phyloP scores from a whole-genome alignment of 2,329 filamentous ascomycete genomes.

The Colletotrichum camelliae region DNA sequence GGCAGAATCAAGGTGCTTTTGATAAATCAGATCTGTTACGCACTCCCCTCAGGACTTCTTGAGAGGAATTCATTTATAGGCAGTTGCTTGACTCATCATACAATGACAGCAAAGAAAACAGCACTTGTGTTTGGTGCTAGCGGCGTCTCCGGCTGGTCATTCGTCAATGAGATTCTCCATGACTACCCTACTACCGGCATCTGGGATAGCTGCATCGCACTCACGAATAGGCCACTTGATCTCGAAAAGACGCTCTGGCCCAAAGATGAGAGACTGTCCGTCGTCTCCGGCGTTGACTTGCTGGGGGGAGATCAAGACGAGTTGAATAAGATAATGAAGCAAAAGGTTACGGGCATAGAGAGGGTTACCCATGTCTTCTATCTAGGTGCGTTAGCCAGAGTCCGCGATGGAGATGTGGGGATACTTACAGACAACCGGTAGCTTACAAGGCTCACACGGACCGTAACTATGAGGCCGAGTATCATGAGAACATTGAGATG shows the following conservation, averaged over 20 bases:
- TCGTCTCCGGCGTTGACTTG: conserved; percentile 47
- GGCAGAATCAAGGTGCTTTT: not conserved
- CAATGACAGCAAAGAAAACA: not conserved
- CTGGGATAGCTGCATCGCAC: conserved; percentile 24
- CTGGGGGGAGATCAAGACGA: conserved; percentile 41
- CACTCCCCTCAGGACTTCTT: not conserved
- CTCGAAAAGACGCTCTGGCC: conserved; percentile 40
- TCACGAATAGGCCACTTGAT: conserved; percentile 29
- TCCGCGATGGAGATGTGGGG: not conserved
- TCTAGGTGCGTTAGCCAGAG: conserved; percentile 27
- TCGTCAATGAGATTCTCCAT: conserved; percentile 25
- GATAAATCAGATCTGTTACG: not conserved
- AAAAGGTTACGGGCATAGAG: conserved; percentile 36
- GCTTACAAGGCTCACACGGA: conserved; percentile 47
- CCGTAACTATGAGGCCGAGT: conserved; percentile 34
- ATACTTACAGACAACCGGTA: not conserved
- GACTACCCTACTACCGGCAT: conserved; percentile 23
- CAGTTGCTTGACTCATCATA: not conserved
- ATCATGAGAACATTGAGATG: conserved; percentile 44
- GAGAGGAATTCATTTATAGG: not conserved
- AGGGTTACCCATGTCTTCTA: conserved; percentile 50
- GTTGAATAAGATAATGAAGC: conserved; percentile 36
- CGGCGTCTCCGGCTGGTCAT: conserved; percentile 25
- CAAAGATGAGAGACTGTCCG: conserved; percentile 39
- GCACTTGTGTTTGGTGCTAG: conserved; percentile 24